Base-by-base conservation (phyloP, 2,329 filamentous ascomycete genomes). In the Podosphaera fusca region DNA sequence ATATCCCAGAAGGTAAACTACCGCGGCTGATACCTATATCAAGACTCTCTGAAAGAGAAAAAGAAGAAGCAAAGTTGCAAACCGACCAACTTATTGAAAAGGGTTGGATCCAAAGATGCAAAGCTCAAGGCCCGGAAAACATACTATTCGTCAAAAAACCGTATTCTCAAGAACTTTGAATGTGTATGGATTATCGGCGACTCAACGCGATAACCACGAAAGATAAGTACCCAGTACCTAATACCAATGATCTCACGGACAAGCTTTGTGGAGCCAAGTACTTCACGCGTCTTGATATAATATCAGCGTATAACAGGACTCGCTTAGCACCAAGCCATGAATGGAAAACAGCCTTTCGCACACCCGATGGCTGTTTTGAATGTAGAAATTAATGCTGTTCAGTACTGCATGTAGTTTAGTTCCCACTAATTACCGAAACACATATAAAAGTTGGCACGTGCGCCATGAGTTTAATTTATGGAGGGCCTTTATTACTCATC, bases 181-280 rank as follows among this genome's bases (percentile, higher is more conserved):
- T 52, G 50, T 52, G 30, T 36, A 52, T 52, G 30, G 50, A 52
- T 33, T 54, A 2, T 29, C 36, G 21, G 21, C 21, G 21, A 21
- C 21, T 21, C 21, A 21, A 21, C 21, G 21, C 21, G 21, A 21
- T 21, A 14, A 52, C 50, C 12, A 52, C 14, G 30, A 52, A 52
- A 36, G 50, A 52, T 30, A 52, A 52, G 31, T 59, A 59, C 29
- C 55, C 50, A 10, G 14, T 53, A 6, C 58, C 55, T 8, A n/a
- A 55, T 12, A 46, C 49, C 30, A 33, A 21, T 47, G 55, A 56
- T 45, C 9, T 49, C 29, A 14, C 36, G 49, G 55, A 46, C 38
- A 47, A 21, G 3, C 31, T 56, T 21, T 12, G 31, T 10, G 31
- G 31, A 21, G 55, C 55, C 9, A 56, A 47, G 42, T 47, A 47